Evolutionary conservation across 2,329 filamentous ascomycete species (phyloP).

Genomic region (Penicillium glabrum): DNA sequence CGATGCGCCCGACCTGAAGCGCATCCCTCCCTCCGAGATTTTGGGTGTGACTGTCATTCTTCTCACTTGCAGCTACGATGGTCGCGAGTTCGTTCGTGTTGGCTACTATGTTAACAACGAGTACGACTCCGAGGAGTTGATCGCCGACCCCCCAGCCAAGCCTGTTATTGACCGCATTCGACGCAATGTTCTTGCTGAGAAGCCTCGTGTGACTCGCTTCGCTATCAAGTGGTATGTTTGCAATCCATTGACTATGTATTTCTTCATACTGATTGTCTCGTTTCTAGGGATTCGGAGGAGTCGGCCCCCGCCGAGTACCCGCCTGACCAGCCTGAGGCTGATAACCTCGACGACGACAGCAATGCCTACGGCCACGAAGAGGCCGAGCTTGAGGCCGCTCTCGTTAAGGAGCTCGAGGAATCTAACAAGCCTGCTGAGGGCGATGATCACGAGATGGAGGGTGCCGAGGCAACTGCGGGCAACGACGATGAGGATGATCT

Average conservation of each 20-base stretch:
- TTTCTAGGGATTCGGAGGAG: constrained; percentile 87
- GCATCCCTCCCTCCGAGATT: constrained; percentile 93
- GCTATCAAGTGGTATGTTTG: constrained; percentile 87
- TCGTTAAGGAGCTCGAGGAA: constrained; percentile 52
- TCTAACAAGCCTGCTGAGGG: constrained; percentile 44
- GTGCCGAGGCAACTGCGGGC: constrained; percentile 57
- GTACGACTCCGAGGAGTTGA: constrained; percentile 89
- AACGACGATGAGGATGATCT: constrained; percentile 63
- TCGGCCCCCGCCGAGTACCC: constrained; percentile 94
- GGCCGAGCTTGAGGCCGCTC: constrained; percentile 68
- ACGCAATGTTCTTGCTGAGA: constrained; percentile 91
- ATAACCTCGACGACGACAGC: constrained; percentile 76
- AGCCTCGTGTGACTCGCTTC: constrained; percentile 95
- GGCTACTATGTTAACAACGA: constrained; percentile 99
- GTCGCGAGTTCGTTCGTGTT: constrained; percentile 93
- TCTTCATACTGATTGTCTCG: background rate
- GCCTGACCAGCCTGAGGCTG: constrained; percentile 95
- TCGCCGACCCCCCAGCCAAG: constrained; percentile 85
- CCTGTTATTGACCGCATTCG: constrained; percentile 88
- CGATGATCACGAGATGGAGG: constrained; percentile 75
- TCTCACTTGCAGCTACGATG: constrained; percentile 93
- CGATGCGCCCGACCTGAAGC: constrained; percentile 82
- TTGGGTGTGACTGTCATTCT: constrained; percentile 96
- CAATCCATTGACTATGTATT: background rate
- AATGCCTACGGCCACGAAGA: constrained; percentile 91